These are phyloP conservation scores for Ulmus americana DNA, from an alignment of 331 rosid species.

Conservation along the genomic window DNA sequence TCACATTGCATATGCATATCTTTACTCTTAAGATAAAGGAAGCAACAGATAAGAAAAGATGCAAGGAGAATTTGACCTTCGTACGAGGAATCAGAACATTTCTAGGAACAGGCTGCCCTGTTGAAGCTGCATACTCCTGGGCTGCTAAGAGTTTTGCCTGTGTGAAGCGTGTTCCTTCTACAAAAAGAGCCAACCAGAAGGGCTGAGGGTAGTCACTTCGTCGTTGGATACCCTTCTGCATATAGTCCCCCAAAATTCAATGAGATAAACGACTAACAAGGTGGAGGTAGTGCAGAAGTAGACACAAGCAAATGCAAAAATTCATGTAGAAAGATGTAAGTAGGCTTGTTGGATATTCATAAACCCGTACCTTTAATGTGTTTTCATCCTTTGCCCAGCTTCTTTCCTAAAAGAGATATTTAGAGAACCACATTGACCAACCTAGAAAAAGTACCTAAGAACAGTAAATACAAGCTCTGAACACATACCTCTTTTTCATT, in stretches of 20 bases:
- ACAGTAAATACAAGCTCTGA: too few species aligned
- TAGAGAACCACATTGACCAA: slow-evolving; percentile 99
- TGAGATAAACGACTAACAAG: slow-evolving; percentile 19
- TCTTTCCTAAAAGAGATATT: slow-evolving; percentile 92
- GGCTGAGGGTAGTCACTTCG: slow-evolving; percentile 79
- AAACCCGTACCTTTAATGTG: slow-evolving; percentile 58
- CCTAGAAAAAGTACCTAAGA: too few species aligned
- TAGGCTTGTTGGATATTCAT: not conserved
- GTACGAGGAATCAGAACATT: slow-evolving; percentile 97
- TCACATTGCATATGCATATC: not conserved
- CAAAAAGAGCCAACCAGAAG: slow-evolving; percentile 98
- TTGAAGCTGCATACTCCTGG: slow-evolving; percentile 74
- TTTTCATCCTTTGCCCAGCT: slow-evolving; percentile 93
- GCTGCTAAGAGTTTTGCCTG: slow-evolving; percentile 79
- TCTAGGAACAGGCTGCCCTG: slow-evolving; percentile 73
- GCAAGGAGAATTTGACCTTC: slow-evolving; percentile 47
- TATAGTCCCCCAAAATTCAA: slow-evolving; percentile 29
- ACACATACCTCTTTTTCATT: too few species aligned
- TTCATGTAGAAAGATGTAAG: not conserved
- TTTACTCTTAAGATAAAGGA: not conserved
- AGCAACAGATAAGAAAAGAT: not conserved
- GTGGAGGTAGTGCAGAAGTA: slow-evolving; percentile 10
- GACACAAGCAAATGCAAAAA: not conserved
- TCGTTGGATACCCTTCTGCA: slow-evolving; percentile 78
- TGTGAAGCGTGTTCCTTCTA: slow-evolving; percentile 97